phyloP scores from a whole-genome alignment of 768 basidiomycete species.

The Rhodotorula diobovata region DNA sequence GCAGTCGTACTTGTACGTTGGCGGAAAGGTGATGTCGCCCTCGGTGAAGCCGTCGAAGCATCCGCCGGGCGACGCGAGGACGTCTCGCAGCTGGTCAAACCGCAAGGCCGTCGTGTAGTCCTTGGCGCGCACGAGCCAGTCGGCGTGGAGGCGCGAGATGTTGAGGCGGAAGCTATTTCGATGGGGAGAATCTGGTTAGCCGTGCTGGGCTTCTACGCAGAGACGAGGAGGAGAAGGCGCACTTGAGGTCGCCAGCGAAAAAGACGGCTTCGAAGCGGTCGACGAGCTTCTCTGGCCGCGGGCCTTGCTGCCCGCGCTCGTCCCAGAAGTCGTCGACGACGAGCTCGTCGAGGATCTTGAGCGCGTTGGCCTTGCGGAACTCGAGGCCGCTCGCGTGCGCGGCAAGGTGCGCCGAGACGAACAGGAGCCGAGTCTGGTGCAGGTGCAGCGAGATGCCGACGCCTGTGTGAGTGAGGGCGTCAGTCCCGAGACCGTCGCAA shows the following conservation, averaged over 20 bases:
- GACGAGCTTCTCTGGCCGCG: slow-evolving; percentile 59
- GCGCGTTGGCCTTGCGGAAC: slow-evolving; percentile 75
- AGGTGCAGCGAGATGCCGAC: slow-evolving; percentile 85
- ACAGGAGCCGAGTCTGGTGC: slow-evolving; percentile 73
- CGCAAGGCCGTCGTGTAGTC: slow-evolving; percentile 79
- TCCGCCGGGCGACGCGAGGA: slow-evolving; percentile 62
- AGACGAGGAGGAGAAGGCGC: neutral
- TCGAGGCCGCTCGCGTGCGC: slow-evolving; percentile 59
- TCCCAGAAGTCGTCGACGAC: slow-evolving; percentile 68
- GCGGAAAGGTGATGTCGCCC: slow-evolving; percentile 74
- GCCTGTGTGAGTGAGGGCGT: slow-evolving; percentile 40
- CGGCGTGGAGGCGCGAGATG: slow-evolving; percentile 82
- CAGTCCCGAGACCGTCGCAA: no score
- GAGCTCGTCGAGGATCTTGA: slow-evolving; percentile 86
- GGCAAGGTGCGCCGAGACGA: slow-evolving; percentile 86
- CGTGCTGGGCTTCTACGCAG: neutral
- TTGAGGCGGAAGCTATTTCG: slow-evolving; percentile 77
- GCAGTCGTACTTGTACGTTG: slow-evolving; percentile 87
- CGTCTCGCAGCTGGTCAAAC: slow-evolving; percentile 77
- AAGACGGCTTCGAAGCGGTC: slow-evolving; percentile 87
- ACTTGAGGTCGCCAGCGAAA: slow-evolving; percentile 68
- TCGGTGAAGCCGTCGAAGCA: slow-evolving; percentile 76
- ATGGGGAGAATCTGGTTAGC: neutral
- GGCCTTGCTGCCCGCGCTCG: slow-evolving; percentile 7
- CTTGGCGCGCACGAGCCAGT: slow-evolving; percentile 81